A percentile compares a stretch with the other conserved stretches of the same genome.
Conservation (phyloP, 83 land plant species). For the Picea mariana region DNA sequence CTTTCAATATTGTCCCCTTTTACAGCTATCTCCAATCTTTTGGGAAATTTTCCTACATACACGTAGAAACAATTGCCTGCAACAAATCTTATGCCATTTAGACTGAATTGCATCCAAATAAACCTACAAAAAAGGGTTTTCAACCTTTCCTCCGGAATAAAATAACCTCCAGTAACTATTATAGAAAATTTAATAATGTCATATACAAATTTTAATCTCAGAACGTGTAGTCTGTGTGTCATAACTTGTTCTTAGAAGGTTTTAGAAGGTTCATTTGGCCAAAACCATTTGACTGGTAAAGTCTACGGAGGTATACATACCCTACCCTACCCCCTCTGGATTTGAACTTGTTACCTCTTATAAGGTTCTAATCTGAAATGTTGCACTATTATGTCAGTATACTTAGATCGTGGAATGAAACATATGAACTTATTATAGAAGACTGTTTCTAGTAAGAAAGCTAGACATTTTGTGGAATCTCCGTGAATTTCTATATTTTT, state of each 20-base stretch:
- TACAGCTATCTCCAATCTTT: neutral
- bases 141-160: neutral
- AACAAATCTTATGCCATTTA: neutral
- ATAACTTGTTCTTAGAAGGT: neutral
- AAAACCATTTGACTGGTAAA: neutral
- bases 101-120: neutral
- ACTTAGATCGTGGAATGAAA: no score
- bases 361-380: no score
- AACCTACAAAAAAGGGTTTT: neutral
- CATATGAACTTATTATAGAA: no score
- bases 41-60: neutral
- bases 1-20: neutral
- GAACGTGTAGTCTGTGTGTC: neutral
- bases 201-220: neutral
- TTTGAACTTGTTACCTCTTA: no score
- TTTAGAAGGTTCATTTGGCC: neutral
- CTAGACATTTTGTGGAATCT: neutral
- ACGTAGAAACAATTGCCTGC: neutral
- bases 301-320: no score
- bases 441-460: no score
- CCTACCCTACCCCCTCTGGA: no score
- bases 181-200: neutral
- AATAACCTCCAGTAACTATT: neutral
- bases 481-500: neutral
- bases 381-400: no score